A percentile compares a stretch with the other conserved stretches of the same genome.
phyloP scores from a whole-genome alignment of 352 stramenopile species.

The Phytophthora kernoviae region DNA sequence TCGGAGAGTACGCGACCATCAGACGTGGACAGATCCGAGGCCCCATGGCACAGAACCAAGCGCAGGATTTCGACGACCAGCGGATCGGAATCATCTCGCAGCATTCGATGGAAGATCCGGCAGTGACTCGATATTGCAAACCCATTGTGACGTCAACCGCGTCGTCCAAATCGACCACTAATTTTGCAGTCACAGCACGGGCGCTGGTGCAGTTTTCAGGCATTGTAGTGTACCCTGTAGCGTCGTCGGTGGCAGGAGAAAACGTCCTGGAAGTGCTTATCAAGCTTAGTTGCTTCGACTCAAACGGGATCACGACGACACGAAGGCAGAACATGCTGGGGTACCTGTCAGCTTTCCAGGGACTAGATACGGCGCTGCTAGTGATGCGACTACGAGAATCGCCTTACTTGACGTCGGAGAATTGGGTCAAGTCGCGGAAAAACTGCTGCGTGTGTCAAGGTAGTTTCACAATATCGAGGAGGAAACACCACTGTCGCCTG shows the following conservation, averaged over 20 bases:
- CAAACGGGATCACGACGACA: conserved; percentile 38
- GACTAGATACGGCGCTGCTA: conserved; percentile 57
- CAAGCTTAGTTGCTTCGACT: conserved; percentile 70
- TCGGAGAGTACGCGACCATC: conserved; percentile 73
- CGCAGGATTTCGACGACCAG: conserved; percentile 46
- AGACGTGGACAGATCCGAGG: conserved; percentile 42
- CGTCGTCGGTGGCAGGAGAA: conserved; percentile 34
- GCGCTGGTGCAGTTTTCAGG: conserved; percentile 69
- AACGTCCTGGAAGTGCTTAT: conserved; percentile 64
- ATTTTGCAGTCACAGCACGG: conserved; percentile 41
- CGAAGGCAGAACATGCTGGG: conserved; percentile 56
- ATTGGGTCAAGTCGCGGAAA: conserved; percentile 69
- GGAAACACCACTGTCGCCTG: conserved; percentile 77
- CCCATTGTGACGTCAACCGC: conserved; percentile 42
- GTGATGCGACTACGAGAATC: conserved; percentile 66
- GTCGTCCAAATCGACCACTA: conserved; percentile 18
- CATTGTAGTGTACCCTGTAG: conserved; percentile 65
- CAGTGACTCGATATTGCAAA: conserved; percentile 62
- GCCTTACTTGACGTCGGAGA: conserved; percentile 53
- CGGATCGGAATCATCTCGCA: conserved; percentile 71
- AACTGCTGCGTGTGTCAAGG: conserved; percentile 63
- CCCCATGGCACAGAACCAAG: conserved; percentile 32
- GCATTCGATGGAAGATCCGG: conserved; percentile 71
- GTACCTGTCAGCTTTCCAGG: conserved; percentile 52
- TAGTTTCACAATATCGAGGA: conserved; percentile 57